These are phyloP conservation scores for Epichloe baconii DNA, from an alignment of 2,329 filamentous ascomycete species.

Conservation along the genomic window DNA sequence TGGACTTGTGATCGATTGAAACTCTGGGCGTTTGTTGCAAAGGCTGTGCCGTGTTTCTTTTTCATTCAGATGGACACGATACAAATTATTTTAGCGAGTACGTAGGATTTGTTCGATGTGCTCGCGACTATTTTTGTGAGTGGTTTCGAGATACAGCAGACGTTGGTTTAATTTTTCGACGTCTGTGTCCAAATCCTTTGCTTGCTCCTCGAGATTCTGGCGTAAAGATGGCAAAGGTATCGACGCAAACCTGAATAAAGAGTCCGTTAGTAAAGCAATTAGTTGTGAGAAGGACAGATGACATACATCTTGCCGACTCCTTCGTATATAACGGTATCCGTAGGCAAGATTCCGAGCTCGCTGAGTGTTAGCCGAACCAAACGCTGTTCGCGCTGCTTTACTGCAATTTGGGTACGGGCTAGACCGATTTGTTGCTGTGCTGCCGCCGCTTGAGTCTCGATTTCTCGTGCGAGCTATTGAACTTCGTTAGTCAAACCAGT, in stretches of 20 bases:
- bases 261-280: background rate
- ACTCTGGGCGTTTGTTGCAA: no score
- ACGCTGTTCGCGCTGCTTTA: slow-evolving; percentile 79
- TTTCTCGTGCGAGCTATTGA: slow-evolving; percentile 73
- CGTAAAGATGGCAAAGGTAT: slow-evolving; percentile 61
- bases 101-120: slow-evolving; percentile 78
- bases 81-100: slow-evolving; percentile 26
- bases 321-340: slow-evolving; percentile 75
- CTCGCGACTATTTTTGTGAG: slow-evolving; percentile 83
- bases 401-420: slow-evolving; percentile 69
- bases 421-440: slow-evolving; percentile 88
- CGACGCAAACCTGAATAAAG: slow-evolving; percentile 62
- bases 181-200: slow-evolving; percentile 61
- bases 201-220: slow-evolving; percentile 62
- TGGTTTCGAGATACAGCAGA: slow-evolving; percentile 85
- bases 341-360: slow-evolving; percentile 66
- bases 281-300: background rate
- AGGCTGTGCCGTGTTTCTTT: no score
- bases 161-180: slow-evolving; percentile 76
- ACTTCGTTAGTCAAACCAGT: background rate
- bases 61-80: no score
- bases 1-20: no score
- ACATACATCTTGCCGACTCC: slow-evolving; percentile 92
- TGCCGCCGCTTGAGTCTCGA: slow-evolving; percentile 75
- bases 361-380: slow-evolving; percentile 76